phyloP scores from a whole-genome alignment of 306 rosid genomes.

The Quercus berberidifolia region DNA sequence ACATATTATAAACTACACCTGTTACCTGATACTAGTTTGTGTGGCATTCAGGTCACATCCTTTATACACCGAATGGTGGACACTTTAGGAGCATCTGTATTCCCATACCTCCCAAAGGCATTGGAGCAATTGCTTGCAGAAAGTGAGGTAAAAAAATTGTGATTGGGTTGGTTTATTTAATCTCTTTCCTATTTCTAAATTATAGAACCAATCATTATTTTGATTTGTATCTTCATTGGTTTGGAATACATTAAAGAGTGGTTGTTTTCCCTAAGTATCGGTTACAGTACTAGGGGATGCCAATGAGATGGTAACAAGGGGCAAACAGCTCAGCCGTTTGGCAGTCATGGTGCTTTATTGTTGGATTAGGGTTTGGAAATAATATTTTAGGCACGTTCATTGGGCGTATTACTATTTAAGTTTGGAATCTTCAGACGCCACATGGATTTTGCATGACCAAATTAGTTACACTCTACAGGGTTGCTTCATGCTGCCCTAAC shows the following conservation, averaged over 20 bases:
- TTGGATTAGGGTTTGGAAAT: not conserved
- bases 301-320: constrained; percentile 13
- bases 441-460: not conserved
- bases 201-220: constrained; percentile 9
- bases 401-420: not conserved
- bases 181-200: constrained; percentile 2
- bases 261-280: not conserved
- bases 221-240: not conserved
- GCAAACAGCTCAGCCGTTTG: not conserved
- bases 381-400: not conserved
- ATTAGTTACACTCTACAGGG: not conserved
- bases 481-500: not conserved
- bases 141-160: constrained; percentile 63
- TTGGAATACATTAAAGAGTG: not conserved
- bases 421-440: constrained; percentile 1
- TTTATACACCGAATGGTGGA: constrained; percentile 99
- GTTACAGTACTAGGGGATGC: not conserved
- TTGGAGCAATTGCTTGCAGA: constrained; percentile 81
- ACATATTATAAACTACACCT: constrained; percentile 8
- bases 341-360: not conserved
- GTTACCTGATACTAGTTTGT: constrained; percentile 20
- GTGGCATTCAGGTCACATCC: constrained; percentile 69
- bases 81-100: constrained; percentile 77
- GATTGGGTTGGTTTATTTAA: not conserved
- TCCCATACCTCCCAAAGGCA: constrained; percentile 94